Evolutionary conservation across 805 yeast species (phyloP).

Genomic region (Metschnikowia vanudenii): DNA sequence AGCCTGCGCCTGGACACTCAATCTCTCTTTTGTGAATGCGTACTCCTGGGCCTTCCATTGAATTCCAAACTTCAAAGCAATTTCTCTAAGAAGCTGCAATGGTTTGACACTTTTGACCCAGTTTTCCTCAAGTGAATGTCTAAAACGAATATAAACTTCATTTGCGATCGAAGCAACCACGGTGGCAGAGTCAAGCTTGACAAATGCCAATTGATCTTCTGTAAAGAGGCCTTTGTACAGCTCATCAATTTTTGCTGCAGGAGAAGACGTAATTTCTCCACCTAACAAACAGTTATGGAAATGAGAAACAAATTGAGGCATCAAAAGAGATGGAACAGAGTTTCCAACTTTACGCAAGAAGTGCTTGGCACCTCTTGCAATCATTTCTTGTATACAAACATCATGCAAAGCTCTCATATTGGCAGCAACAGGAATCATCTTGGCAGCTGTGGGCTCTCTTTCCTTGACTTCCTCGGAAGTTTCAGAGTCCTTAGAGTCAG

Average conservation of each 20-base stretch:
- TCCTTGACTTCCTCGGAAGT: constrained; percentile 26
- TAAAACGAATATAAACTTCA: constrained; percentile 62
- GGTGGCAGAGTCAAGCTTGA: constrained; percentile 44
- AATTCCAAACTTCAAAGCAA: constrained; percentile 77
- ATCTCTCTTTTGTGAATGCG: constrained; percentile 45
- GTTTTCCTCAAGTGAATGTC: constrained; percentile 50
- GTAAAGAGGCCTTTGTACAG: constrained; percentile 41
- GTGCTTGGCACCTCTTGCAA: constrained; percentile 80
- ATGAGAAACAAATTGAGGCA: constrained; percentile 62
- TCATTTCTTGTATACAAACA: constrained; percentile 61
- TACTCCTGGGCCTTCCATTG: constrained; percentile 68
- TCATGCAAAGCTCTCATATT: constrained; percentile 47
- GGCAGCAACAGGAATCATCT: constrained; percentile 42
- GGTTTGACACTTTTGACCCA: constrained; percentile 46
- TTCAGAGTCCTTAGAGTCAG: constrained; percentile 25
- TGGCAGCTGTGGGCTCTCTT: constrained; percentile 32
- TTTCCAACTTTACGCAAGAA: constrained; percentile 51
- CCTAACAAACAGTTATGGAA: constrained; percentile 74
- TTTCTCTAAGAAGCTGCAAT: constrained; percentile 59
- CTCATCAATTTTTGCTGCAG: constrained; percentile 44
- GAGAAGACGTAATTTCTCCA: constrained; percentile 36
- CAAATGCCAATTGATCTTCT: constrained; percentile 40
- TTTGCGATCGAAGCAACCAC: constrained; percentile 45
- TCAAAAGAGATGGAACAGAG: constrained; percentile 50
- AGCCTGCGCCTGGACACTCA: constrained; percentile 29